Conservation (phyloP, 2,329 filamentous ascomycete genomes). For the Trichoderma arundinaceum region DNA sequence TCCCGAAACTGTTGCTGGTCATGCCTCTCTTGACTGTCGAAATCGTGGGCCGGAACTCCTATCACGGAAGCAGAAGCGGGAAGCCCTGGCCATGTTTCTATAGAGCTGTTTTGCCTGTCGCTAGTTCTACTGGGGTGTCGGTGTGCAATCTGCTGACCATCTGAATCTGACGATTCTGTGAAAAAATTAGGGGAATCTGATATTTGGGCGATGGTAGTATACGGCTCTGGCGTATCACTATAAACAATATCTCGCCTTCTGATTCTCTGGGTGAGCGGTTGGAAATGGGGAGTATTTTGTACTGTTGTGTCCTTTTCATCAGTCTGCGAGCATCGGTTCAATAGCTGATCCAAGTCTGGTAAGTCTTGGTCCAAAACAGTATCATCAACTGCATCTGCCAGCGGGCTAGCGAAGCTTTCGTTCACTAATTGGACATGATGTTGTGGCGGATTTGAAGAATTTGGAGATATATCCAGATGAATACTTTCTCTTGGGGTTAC, state of each 20-base stretch:
- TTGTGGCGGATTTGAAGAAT: conserved; percentile 39
- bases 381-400: conserved; percentile 47
- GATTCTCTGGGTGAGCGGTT: conserved; percentile 42
- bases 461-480: conserved; percentile 38
- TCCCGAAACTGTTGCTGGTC: conserved; percentile 19
- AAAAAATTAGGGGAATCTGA: neutral
- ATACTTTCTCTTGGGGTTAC: conserved; percentile 35
- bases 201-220: too few relatives aligned
- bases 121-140: neutral
- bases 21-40: conserved; percentile 29
- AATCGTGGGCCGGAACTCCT: conserved; percentile 38
- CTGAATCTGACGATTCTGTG: neutral
- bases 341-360: conserved; percentile 46
- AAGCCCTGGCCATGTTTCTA: neutral
- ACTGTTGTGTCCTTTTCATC: conserved; percentile 35
- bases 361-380: conserved; percentile 48
- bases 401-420: conserved; percentile 46
- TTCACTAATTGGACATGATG: conserved; percentile 39
- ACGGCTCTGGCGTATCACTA: conserved; percentile 42
- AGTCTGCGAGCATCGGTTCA: conserved; percentile 36
- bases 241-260: conserved; percentile 42
- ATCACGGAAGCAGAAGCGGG: conserved; percentile 22
- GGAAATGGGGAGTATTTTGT: conserved; percentile 36
- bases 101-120: neutral
- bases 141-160: neutral